These are phyloP conservation scores for Colletotrichum cereale DNA, from an alignment of 2,329 filamentous ascomycete genomes.

Conservation along the genomic window DNA sequence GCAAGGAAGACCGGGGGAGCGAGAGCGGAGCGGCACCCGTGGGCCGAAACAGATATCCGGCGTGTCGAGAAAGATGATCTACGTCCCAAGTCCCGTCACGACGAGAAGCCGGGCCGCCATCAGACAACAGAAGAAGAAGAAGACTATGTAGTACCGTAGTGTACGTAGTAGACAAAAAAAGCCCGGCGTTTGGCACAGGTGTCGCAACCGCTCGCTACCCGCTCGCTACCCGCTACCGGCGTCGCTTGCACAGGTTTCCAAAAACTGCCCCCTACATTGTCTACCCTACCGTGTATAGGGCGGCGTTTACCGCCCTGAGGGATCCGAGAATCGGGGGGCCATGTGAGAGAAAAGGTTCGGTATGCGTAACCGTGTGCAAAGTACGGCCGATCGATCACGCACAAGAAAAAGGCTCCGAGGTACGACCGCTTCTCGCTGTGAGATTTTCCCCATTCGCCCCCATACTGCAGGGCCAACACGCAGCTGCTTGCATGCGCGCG, in stretches of 20 bases:
- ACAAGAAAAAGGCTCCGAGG: constrained; percentile 48
- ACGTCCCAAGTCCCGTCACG: constrained; percentile 8
- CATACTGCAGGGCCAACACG: constrained; percentile 34
- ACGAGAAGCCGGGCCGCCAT: constrained; percentile 14
- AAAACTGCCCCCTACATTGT: not conserved
- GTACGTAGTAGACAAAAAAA: not conserved
- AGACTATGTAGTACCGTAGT: no score
- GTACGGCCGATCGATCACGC: constrained; percentile 43
- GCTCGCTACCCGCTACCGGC: not conserved
- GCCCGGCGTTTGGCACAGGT: constrained; percentile 15
- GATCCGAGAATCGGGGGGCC: constrained; percentile 12
- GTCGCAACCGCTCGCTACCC: constrained; percentile 9
- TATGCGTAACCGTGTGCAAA: constrained; percentile 37
- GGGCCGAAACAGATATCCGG: constrained; percentile 4
- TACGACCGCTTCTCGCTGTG: constrained; percentile 46
- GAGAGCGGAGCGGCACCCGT: constrained; percentile 18
- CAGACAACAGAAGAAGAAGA: not conserved
- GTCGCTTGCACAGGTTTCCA: not conserved
- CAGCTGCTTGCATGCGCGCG: constrained; percentile 12
- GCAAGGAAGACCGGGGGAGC: constrained; percentile 8
- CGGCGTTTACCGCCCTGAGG: constrained; percentile 3
- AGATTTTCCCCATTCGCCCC: not conserved
- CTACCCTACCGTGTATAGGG: not conserved
- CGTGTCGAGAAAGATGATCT: constrained; percentile 5
- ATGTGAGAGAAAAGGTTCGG: constrained; percentile 30